These are phyloP conservation scores for Pleodorina starrii DNA, from an alignment of 139 green algal species.

Conservation along the genomic window DNA sequence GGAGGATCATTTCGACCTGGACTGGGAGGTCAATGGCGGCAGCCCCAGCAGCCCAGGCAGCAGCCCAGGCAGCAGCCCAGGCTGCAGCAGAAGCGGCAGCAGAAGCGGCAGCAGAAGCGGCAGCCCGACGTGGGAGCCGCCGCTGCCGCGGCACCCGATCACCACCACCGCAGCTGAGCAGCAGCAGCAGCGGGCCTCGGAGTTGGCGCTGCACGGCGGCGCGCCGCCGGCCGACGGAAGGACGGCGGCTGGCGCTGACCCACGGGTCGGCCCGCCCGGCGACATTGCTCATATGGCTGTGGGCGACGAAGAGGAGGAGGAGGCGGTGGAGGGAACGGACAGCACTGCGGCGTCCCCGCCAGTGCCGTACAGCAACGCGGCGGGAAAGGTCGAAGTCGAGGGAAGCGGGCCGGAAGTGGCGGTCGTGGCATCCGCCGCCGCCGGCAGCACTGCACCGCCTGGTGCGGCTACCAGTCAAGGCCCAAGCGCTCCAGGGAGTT, in stretches of 20 bases:
- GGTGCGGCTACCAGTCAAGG: too few relatives aligned
- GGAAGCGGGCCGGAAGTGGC: background rate
- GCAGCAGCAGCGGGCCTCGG: conserved; percentile 1
- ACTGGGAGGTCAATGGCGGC: conserved; percentile 37
- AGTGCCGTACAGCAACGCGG: too few relatives aligned
- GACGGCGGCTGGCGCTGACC: too few relatives aligned
- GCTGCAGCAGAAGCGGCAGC: too few relatives aligned
- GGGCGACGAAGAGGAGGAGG: background rate
- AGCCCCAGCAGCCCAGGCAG: too few relatives aligned
- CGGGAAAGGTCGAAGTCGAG: too few relatives aligned
- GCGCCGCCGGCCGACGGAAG: too few relatives aligned
- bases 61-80: too few relatives aligned
- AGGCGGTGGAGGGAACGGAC: conserved; percentile 2
- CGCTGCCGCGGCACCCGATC: background rate
- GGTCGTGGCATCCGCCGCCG: background rate
- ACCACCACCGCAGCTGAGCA: background rate
- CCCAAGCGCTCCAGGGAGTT: too few relatives aligned
- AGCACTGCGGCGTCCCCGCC: too few relatives aligned
- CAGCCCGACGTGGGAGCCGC: background rate
- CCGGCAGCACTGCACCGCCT: too few relatives aligned
- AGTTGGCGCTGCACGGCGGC: background rate
- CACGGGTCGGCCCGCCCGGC: background rate
- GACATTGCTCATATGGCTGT: conserved; percentile 19
- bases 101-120: too few relatives aligned
- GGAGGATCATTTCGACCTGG: background rate